Evolutionary conservation across 164 flowering plant species (phyloP), one percentile per base, ranked within the genome.

Genomic region (Tetrastigma voinierianum): DNA sequence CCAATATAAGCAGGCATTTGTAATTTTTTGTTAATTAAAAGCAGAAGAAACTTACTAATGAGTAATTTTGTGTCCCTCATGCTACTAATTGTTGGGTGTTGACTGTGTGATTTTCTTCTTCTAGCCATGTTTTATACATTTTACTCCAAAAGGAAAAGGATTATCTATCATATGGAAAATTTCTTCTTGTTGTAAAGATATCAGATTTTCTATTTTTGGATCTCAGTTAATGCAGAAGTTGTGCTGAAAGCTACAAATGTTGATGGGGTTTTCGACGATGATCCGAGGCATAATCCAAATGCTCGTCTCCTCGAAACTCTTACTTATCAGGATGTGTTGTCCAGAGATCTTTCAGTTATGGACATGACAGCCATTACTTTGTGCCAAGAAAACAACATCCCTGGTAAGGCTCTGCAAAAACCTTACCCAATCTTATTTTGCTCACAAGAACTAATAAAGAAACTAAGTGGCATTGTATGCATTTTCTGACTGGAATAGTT

Each of bases 191-290:
- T 61, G 1, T 17, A 19, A 47, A 51, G 46, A 76, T 64, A 14
- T 43, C 25, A 16, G 6, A 51, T 19, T 53, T 21, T n/a, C n/a
- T 51, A 13, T 23, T 68, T 62, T 23, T 51, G 55, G 64, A 66
- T 74, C 43, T 84, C n/a, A 95, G 98, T 95, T 72, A 95, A 95
- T 80, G 99, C 99, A 53, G 97, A 95, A 74, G 98, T 95, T 57
- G 88, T 95, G 66, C 81, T 95, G 74, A 95, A 95, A 79, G 99
- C 99, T 55, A 95, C 99, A 66, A 92, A 95, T 71, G 99, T 95
- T 18, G 98, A 95, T 73, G 99, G 99, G 21, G 98, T 95, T 16
- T 95, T 81, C 70, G n/a, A n/a, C n/a, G n/a, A 87, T 60, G 88
- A 95, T 59, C 98, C 99, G 19, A 85, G 77, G 72, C 43, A 20